These are phyloP conservation scores for Amesomyces nigricolor DNA, from an alignment of 2,329 filamentous ascomycete genomes.

Conservation along the genomic window DNA sequence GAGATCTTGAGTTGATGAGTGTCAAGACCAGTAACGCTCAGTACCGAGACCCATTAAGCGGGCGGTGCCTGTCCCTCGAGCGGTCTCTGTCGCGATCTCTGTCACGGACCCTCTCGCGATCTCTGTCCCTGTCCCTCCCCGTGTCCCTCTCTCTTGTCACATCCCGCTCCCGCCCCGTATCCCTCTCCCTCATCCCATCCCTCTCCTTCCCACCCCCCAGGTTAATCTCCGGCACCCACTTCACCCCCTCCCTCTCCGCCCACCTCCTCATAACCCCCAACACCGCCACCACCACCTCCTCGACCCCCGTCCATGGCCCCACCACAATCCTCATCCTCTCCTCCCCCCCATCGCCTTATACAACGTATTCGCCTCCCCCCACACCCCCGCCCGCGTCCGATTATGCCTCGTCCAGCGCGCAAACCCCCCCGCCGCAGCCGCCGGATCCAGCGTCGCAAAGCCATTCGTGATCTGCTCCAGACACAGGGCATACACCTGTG, in stretches of 20 bases:
- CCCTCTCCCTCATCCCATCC: constrained; percentile 4
- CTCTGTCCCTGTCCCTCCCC: not conserved
- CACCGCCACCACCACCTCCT: constrained; percentile 38
- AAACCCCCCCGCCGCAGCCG: constrained; percentile 17
- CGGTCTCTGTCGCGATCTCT: not conserved
- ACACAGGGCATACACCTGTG: constrained; percentile 41
- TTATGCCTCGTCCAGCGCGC: constrained; percentile 30
- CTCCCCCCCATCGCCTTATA: constrained; percentile 29
- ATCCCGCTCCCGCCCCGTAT: constrained; percentile 11
- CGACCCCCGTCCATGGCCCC: constrained; percentile 41
- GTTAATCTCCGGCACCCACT: constrained; percentile 39
- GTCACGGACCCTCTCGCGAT: not conserved
- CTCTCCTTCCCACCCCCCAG: constrained; percentile 12
- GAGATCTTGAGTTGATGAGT: too few relatives aligned
- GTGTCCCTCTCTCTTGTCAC: not conserved
- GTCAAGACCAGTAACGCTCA: not conserved
- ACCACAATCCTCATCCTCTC: constrained; percentile 27
- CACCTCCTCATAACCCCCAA: constrained; percentile 40
- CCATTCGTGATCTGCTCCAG: constrained; percentile 41
- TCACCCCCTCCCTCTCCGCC: constrained; percentile 41
- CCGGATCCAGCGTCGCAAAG: constrained; percentile 30
- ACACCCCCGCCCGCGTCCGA: constrained; percentile 27
- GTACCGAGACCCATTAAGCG: constrained; percentile 8
- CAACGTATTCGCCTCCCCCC: constrained; percentile 29
- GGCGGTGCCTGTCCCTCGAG: constrained; percentile 7